A percentile compares a stretch with the other conserved stretches of the same genome.
Conservation (phyloP, 805 yeast genomes). For the Wickerhamomyces sydowiorum region DNA sequence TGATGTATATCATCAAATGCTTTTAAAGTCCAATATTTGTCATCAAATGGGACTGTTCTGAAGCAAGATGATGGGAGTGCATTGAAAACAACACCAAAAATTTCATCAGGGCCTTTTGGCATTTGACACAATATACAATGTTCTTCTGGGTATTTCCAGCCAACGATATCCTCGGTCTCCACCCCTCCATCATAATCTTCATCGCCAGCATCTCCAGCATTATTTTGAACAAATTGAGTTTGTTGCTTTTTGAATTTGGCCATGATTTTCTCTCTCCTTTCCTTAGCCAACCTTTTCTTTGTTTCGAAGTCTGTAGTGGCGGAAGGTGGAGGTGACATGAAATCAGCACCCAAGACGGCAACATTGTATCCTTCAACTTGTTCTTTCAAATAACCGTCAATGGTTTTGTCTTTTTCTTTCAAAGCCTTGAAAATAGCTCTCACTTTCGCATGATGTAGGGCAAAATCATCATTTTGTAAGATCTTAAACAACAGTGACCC, state of each 20-base stretch:
- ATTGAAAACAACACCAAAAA: constrained; percentile 71
- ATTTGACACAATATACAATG: constrained; percentile 81
- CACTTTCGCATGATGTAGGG: constrained; percentile 46
- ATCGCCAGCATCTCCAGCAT: constrained; percentile 26
- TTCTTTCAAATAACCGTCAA: constrained; percentile 26
- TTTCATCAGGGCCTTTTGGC: constrained; percentile 57
- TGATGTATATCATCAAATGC: constrained; percentile 43
- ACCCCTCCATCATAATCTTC: constrained; percentile 33
- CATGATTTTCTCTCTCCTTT: constrained; percentile 63
- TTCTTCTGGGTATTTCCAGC: constrained; percentile 66
- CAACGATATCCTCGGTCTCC: constrained; percentile 27
- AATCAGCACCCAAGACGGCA: constrained; percentile 5
- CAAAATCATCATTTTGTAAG: constrained; percentile 35
- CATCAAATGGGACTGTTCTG: constrained; percentile 58
- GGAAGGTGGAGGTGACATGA: neutral
- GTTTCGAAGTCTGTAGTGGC: constrained; percentile 37
- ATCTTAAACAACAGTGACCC: constrained; percentile 34
- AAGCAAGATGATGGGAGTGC: constrained; percentile 53
- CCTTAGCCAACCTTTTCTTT: constrained; percentile 65
- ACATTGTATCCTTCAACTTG: constrained; percentile 32
- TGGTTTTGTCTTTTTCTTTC: constrained; percentile 22
- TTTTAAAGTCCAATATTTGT: constrained; percentile 58
- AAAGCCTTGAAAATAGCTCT: constrained; percentile 42
- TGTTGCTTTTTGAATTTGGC: constrained; percentile 81
- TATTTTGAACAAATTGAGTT: constrained; percentile 58